phyloP scores from a whole-genome alignment of 2,329 filamentous ascomycete genomes.

The Monosporascus sp. region DNA sequence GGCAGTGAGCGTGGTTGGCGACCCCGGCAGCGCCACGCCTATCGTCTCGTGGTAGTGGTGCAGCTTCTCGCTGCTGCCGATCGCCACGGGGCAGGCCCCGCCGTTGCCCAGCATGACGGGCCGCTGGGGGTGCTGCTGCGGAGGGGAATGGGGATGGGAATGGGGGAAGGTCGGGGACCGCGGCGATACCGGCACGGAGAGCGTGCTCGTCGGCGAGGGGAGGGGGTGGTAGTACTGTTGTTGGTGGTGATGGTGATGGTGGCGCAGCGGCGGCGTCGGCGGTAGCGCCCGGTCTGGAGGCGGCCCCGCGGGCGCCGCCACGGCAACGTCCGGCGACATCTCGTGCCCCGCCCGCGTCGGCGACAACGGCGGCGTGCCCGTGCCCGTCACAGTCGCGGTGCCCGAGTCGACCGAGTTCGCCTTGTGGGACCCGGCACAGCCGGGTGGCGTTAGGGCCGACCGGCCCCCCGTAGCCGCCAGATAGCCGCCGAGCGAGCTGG shows the following conservation, averaged over 20 bases:
- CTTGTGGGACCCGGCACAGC: conserved; percentile 19
- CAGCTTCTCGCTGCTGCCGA: too few relatives aligned
- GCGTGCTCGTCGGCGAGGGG: neutral
- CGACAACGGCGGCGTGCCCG: conserved; percentile 19
- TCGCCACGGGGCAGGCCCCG: too few relatives aligned
- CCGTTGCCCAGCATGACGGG: too few relatives aligned
- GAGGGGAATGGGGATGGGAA: neutral
- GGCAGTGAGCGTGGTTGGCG: neutral
- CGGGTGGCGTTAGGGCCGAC: neutral
- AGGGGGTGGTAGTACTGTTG: neutral
- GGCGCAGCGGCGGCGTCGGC: conserved; percentile 12
- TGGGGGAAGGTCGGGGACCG: neutral
- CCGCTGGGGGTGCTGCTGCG: neutral
- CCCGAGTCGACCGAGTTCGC: conserved; percentile 13
- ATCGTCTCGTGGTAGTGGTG: too few relatives aligned
- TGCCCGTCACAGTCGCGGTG: conserved; percentile 8
- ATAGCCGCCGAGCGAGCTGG: conserved; percentile 8
- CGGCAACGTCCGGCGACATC: conserved; percentile 30
- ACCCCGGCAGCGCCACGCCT: too few relatives aligned
- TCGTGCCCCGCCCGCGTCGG: conserved; percentile 29
- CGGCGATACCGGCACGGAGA: neutral
- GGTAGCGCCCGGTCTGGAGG: conserved; percentile 42
- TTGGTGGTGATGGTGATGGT: neutral
- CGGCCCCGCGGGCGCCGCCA: conserved; percentile 32
- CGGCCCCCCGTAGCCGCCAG: neutral